phyloP scores from a whole-genome alignment of 257 asterid species.

The Solanum ahanhuiri region DNA sequence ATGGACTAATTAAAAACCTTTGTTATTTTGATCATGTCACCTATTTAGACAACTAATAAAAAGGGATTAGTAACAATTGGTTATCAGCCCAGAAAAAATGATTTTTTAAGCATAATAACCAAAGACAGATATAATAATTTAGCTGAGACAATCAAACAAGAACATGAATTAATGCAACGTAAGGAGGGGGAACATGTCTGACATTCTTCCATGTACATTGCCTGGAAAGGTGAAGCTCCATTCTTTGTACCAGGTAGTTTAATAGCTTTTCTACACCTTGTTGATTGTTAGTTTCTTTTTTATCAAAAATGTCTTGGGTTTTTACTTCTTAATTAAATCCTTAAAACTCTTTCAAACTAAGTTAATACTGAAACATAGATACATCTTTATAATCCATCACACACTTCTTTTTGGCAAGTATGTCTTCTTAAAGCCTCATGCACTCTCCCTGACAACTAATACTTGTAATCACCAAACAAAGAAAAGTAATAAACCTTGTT shows the following conservation, averaged over 20 bases:
- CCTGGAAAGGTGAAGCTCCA: neutral
- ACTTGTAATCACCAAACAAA: neutral
- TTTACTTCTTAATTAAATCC: neutral
- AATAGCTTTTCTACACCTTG: neutral
- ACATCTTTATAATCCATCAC: neutral
- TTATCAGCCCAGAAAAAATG: neutral
- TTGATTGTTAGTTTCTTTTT: neutral
- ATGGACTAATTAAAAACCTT: neutral
- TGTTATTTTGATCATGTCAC: neutral
- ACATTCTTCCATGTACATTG: neutral
- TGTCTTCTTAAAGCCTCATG: neutral
- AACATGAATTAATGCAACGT: neutral
- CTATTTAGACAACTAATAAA: neutral
- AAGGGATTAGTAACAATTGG: neutral
- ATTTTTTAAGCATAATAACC: neutral
- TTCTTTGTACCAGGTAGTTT: neutral
- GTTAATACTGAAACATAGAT: neutral
- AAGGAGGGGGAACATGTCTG: neutral
- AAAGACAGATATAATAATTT: neutral
- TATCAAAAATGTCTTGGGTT: neutral
- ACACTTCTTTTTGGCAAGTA: neutral
- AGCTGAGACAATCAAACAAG: neutral
- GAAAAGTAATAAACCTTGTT: conserved; percentile 40
- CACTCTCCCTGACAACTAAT: neutral
- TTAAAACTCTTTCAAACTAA: neutral